phyloP scores from a whole-genome alignment of 768 basidiomycete species.

The Rubroboletus satanas region DNA sequence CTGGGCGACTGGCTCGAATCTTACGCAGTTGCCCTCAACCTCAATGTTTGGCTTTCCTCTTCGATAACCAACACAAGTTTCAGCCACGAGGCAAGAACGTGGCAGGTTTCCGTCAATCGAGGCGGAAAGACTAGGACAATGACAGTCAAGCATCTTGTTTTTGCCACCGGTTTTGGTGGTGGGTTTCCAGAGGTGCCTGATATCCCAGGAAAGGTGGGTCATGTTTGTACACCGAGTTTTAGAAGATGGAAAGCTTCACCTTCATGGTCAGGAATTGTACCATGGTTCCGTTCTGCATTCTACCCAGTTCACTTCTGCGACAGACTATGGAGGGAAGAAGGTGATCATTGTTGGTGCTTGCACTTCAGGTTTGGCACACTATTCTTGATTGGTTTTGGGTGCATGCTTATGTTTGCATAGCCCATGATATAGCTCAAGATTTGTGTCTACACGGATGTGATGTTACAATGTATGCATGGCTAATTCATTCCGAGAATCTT shows the following conservation, averaged over 20 bases:
- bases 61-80: constrained; percentile 34
- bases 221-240: background rate
- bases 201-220: constrained; percentile 39
- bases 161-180: constrained; percentile 53
- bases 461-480: constrained; percentile 22
- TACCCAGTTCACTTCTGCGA: constrained; percentile 41
- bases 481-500: constrained; percentile 22
- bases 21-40: constrained; percentile 54
- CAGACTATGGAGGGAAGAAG: constrained; percentile 54
- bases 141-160: constrained; percentile 47
- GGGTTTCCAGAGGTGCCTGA: constrained; percentile 44
- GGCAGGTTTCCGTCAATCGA: constrained; percentile 40
- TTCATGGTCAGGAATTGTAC: constrained; percentile 41
- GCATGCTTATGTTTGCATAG: constrained; percentile 13
- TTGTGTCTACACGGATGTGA: constrained; percentile 27
- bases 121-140: constrained; percentile 31
- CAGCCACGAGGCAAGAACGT: constrained; percentile 35
- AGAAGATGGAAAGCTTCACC: background rate
- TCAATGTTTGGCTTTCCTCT: constrained; percentile 58
- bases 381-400: constrained; percentile 1
- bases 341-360: constrained; percentile 62
- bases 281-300: constrained; percentile 55
- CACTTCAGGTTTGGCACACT: constrained; percentile 44
- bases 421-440: constrained; percentile 39
- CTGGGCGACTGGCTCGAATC: constrained; percentile 61